Base-by-base conservation (phyloP, 2,329 filamentous ascomycete species). In the Aureobasidium sp. region DNA sequence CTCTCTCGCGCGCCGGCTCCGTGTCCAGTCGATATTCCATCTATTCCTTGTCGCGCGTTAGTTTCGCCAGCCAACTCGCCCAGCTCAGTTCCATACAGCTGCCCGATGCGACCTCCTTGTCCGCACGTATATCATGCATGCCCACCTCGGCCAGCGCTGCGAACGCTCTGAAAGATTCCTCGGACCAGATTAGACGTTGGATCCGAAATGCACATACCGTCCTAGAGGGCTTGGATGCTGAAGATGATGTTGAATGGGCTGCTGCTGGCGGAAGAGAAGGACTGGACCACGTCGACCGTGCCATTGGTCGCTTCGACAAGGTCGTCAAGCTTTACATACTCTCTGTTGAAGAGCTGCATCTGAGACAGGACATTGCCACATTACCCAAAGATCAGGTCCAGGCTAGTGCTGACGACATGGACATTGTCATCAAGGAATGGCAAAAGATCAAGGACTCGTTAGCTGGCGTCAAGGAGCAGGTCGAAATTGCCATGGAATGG, bases 401-500 rank as follows among this genome's bases (percentile, higher is more conserved):
- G 62, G 82, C 79, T 4, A 88, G 94, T 17, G 90, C 97, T 27
- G 80, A 84, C 12, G 91, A 96, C 76, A 96, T 97, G 89, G 93
- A 97, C 69, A 81, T 82, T 24, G 94, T 96, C 63, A 79, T 96
- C 65, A 81, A 81, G 39, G 90, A 92, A 69, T 99, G 94, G 94
- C 82, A 85, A 48, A 86, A 87, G 67, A 93, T 97, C 69, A 89
- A 91, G 69, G 81, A 79, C 46, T 87, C 88, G 1, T 78, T 99
- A 56, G 88, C 88, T 66, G 87, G 78, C 29, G 88, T 96, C 62
- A 96, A 96, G 72, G 84, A 84, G 52, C 93, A 97, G 71, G 93
- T 99, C 20, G 94, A 97, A 74, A 86, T 96, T 63, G 94, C 94
- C 51, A 96, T 97, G 92, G 94, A 99, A 72, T 99, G 93, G 93